Base-by-base conservation (phyloP, 1,284 basidiomycete species). In the Coniferiporia weirii region DNA sequence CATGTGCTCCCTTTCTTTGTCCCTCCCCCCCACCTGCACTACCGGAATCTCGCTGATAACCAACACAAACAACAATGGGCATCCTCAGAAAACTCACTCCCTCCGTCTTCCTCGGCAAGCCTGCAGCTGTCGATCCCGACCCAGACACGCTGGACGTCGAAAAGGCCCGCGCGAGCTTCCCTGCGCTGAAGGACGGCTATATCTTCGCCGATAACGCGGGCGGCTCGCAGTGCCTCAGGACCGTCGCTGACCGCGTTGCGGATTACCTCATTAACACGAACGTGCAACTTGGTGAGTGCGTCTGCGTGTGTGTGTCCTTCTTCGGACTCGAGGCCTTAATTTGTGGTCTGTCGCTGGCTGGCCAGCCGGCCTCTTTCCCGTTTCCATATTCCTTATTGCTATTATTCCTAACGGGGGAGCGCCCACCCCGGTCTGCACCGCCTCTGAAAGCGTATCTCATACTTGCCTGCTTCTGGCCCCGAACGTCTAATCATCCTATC, bases 131-230 rank as follows among this genome's bases (percentile, higher is more conserved):
- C n/a, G 19, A 32, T 3, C 51, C 40, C 3, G 27, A 27, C 27
- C 27, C 27, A 27, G 27, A 27, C 12, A 56, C 59, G 38, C 72
- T 88, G 64, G 78, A 87, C 69, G 71, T 87, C 48, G 66, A 69
- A 13, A 69, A 73, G 63, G 84, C 78, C 47, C 82, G 86, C 61
- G 73, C 78, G 36, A 76, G 78, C 36, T 90, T 90, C 66, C 88
- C 87, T 10, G 73, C 84, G 6, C 73, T 91, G n/a, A 68, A 74
- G 36, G 73, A 76, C 1, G 79, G 79, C 1, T 89, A 78, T 66
- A 79, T 91, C 63, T 91, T 81, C 66, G 88, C 79, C 8, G 89
- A 91, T 71, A 92, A 89, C 65, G 90, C 90, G 0, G 90, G 89
- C 0, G 90, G 89, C 4, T 89, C 87, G 2, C 89, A 91, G 68